Percentiles rank a stretch among this genome's conserved stretches.
Conservation (phyloP, 208 protist genomes). For the Crithidia acanthocephali region DNA sequence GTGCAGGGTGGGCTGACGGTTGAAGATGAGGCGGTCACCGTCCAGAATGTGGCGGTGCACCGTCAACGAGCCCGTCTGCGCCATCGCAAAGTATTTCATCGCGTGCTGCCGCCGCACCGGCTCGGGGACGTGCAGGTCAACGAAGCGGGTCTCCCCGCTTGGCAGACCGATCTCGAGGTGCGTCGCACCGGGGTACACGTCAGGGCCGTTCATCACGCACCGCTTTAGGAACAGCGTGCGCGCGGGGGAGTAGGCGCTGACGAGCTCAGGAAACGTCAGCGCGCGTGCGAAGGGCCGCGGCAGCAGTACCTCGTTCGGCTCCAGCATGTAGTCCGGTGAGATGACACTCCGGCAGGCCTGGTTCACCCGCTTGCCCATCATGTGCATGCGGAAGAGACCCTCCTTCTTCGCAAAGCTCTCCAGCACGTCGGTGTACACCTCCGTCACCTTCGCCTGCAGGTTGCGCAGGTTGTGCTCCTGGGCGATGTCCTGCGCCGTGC, state of each 20-base stretch:
- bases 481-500: constrained; percentile 56
- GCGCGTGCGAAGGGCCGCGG: constrained; percentile 94
- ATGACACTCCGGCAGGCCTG: constrained; percentile 99
- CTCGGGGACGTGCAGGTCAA: constrained; percentile 78
- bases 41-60: constrained; percentile 98
- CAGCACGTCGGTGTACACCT: constrained; percentile 77
- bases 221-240: constrained; percentile 90
- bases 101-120: constrained; percentile 81
- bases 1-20: constrained; percentile 99
- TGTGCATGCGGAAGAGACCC: constrained; percentile 99
- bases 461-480: constrained; percentile 90
- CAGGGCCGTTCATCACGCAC: constrained; percentile 97
- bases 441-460: constrained; percentile 82
- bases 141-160: constrained; percentile 78
- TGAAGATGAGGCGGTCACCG: constrained; percentile 99
- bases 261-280: constrained; percentile 97
- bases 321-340: constrained; percentile 98
- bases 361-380: constrained; percentile 99
- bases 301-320: constrained; percentile 96
- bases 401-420: constrained; percentile 99
- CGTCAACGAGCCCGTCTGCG: constrained; percentile 74
- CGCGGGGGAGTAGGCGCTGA: constrained; percentile 69
- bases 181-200: constrained; percentile 98
- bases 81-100: constrained; percentile 79
- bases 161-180: constrained; percentile 88